Conservation (phyloP, 306 rosid genomes). For the Elaeagnus macrophylla region DNA sequence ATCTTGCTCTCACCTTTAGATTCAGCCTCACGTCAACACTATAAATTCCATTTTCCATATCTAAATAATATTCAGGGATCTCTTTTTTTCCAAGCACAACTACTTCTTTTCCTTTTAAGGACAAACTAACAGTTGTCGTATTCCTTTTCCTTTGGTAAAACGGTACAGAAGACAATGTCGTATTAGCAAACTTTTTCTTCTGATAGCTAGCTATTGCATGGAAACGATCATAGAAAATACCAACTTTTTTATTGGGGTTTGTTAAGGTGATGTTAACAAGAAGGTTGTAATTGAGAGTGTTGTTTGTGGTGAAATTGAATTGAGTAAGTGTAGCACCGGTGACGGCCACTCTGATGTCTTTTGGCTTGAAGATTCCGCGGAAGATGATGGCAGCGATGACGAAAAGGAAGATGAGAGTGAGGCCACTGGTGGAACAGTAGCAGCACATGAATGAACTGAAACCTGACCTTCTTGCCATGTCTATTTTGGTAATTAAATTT, state of each 20-base stretch:
- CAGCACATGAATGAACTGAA: too few relatives aligned
- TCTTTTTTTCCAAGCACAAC: conserved; percentile 15
- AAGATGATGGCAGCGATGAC: conserved; percentile 23
- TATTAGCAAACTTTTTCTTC: conserved; percentile 24
- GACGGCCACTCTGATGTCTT: not conserved
- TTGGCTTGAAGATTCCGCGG: conserved; percentile 49
- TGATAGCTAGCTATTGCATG: conserved; percentile 21
- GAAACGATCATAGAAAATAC: conserved; percentile 9
- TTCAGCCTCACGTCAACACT: conserved; percentile 31
- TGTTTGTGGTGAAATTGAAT: conserved; percentile 3
- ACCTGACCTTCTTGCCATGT: too few relatives aligned
- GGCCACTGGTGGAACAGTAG: not conserved
- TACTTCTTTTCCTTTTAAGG: conserved; percentile 26
- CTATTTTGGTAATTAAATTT: too few relatives aligned
- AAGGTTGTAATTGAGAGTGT: conserved; percentile 11
- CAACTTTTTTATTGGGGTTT: conserved; percentile 43
- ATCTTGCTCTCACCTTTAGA: conserved; percentile 21
- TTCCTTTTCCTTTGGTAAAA: conserved; percentile 48
- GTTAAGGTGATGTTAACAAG: conserved; percentile 20
- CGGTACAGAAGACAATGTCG: conserved; percentile 1
- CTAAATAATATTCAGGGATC: conserved; percentile 9
- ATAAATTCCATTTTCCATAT: conserved; percentile 23
- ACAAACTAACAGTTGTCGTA: conserved; percentile 19
- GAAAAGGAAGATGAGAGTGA: conserved; percentile 16
- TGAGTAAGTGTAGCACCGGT: conserved; percentile 1